Evolutionary conservation across 331 rosid genomes (phyloP).

Genomic region (Malus hybrid): DNA sequence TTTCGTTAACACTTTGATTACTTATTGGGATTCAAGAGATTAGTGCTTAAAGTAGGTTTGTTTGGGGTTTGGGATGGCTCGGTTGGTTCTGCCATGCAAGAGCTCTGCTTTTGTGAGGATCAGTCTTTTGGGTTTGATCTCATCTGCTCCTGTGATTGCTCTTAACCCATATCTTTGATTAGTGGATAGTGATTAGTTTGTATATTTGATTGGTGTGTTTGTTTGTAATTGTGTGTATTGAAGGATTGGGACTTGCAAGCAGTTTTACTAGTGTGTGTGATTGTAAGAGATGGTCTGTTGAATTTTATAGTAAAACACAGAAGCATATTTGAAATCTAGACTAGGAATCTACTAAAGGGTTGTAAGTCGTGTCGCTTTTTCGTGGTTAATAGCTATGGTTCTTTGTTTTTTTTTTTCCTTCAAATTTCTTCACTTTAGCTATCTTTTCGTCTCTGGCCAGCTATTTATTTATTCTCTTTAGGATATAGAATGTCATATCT

Average conservation of each 20-base stretch:
- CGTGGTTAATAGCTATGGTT: not conserved
- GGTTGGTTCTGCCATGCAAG: slow-evolving; percentile 46
- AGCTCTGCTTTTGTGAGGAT: slow-evolving; percentile 36
- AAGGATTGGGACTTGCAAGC: not conserved
- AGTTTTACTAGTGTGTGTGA: not conserved
- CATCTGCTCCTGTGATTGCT: slow-evolving; percentile 45
- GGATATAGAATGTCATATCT: not conserved
- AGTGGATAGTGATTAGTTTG: not conserved
- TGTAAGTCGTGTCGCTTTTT: not conserved
- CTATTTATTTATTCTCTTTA: not conserved
- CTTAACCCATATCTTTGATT: slow-evolving; percentile 4
- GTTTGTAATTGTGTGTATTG: not conserved
- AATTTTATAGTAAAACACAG: not conserved
- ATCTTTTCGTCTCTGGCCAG: not conserved
- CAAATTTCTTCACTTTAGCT: not conserved
- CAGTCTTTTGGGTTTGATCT: slow-evolving; percentile 44
- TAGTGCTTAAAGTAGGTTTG: slow-evolving; percentile 1
- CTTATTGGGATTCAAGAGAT: not conserved
- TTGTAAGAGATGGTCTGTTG: not conserved
- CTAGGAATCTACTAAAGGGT: not conserved
- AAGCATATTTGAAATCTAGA: not conserved
- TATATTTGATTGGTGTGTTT: not conserved
- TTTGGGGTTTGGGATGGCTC: slow-evolving; percentile 41
- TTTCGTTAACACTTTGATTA: not conserved
- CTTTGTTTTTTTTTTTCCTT: not conserved